Evolutionary conservation across 139 green algal species (phyloP).

Genomic region (Microglena sp.): DNA sequence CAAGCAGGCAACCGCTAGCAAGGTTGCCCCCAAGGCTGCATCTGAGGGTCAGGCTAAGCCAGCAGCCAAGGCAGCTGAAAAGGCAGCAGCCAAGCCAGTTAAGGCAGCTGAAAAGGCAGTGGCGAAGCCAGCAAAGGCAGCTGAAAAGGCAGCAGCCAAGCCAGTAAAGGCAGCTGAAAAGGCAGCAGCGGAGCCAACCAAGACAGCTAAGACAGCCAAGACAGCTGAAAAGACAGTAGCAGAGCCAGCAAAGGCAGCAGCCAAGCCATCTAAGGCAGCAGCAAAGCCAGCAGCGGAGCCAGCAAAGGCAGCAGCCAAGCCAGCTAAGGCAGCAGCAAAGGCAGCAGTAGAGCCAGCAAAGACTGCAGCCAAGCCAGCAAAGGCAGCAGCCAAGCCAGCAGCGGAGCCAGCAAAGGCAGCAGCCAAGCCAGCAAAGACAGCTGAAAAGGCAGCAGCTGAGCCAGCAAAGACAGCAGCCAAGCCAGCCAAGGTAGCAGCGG

Average conservation of each 20-base stretch:
- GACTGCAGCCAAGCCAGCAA: neutral
- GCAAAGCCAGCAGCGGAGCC: neutral
- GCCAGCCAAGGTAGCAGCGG: too few relatives aligned
- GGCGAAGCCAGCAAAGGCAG: conserved; percentile 11
- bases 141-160: neutral
- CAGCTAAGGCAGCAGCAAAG: neutral
- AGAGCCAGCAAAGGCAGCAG: neutral
- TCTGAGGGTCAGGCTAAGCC: neutral
- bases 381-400: neutral
- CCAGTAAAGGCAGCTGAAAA: neutral
- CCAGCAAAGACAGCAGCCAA: too few relatives aligned
- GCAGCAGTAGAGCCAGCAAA: neutral
- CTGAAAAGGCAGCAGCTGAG: too few relatives aligned
- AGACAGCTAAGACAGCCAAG: neutral
- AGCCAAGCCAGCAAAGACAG: neutral
- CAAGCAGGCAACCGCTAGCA: neutral
- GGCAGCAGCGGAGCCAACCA: neutral
- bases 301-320: neutral
- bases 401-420: neutral
- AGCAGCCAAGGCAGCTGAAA: neutral
- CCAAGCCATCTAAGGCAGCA: neutral
- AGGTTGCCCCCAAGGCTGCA: neutral
- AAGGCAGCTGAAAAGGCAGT: neutral
- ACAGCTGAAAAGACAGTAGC: neutral
- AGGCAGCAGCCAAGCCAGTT: neutral